Evolutionary conservation across 805 yeast species (phyloP), one percentile per base, ranked within the genome.

Genomic region (Starmerella stigmatis): DNA sequence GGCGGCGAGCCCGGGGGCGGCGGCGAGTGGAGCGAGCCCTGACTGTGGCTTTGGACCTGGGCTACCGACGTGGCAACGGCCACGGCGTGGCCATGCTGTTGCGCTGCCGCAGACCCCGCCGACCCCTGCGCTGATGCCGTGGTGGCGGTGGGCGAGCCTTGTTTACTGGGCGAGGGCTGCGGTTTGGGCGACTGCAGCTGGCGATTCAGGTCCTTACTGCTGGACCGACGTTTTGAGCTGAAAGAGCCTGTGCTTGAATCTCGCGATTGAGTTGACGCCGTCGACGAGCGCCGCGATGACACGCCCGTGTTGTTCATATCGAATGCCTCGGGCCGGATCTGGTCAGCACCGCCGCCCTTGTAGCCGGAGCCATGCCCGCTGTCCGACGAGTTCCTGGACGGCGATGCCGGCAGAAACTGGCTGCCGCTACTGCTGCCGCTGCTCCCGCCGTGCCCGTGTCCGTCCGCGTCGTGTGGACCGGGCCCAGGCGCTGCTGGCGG

Each of bases 271-370:
- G 35, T 12, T 2, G 47, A n/a, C 11, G 48, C 22, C 19, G 42
- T 2, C 25, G 52, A 37, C 23, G 50, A 20, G 15, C 57, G 50
- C 17, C 60, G 53, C 34, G 57, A 51, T 22, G 58, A 45, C 16
- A 57, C 59, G 40, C 59, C 59, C 21, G 60, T 48, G 44, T 55
- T 57, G 43, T 41, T 48, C 46, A 49, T 41, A 28, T 57, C 60
- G 34, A 57, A 51, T 8, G 60, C 60, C 50, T 57, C 60, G 10
- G 59, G 58, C n/a, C 60, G 54, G 34, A 57, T 57, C 41, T 51
- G 53, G 33, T 45, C 45, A 32, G 50, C 50, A 15, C 33, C 44
- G 25, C 30, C 30, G n/a, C 38, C 31, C 38, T 41, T 41, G 16
- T 41, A 41, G 30, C 45, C 44, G 21, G 30, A 32, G 16, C 44